Evolutionary conservation across 345 rosid genomes (phyloP).

Genomic region (Euphorbia peplus): DNA sequence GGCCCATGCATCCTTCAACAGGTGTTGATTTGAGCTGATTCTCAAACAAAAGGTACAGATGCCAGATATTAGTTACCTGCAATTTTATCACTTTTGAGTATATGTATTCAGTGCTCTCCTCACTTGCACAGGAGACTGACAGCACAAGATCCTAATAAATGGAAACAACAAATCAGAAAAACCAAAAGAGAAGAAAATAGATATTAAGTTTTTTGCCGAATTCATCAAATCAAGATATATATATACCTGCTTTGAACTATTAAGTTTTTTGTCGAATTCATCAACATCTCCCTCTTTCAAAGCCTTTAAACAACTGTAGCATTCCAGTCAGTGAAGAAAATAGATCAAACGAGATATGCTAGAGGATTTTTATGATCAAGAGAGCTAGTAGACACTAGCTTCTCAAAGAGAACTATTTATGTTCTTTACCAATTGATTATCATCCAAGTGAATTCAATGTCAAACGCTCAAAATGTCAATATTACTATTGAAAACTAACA

Average conservation of each 20-base stretch:
- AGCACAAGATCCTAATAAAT: slow-evolving; percentile 68
- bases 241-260: slow-evolving; percentile 70
- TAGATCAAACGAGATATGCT: slow-evolving; percentile 1
- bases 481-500: neutral
- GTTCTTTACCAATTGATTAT: neutral
- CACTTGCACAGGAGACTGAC: slow-evolving; percentile 73
- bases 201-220: slow-evolving; percentile 52
- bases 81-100: slow-evolving; percentile 75
- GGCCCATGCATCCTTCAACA: neutral
- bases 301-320: slow-evolving; percentile 73
- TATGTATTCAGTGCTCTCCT: slow-evolving; percentile 83
- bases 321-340: slow-evolving; percentile 27
- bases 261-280: slow-evolving; percentile 60
- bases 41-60: neutral
- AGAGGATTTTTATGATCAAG: neutral
- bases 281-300: slow-evolving; percentile 75
- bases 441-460: neutral
- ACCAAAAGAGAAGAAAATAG: slow-evolving; percentile 20
- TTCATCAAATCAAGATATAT: slow-evolving; percentile 47
- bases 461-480: neutral
- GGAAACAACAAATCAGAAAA: slow-evolving; percentile 13
- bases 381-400: neutral
- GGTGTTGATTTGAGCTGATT: neutral
- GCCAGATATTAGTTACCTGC: slow-evolving; percentile 48
- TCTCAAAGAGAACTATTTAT: neutral